Base-by-base conservation (phyloP, 1,284 basidiomycete species). In the Earliella scabrosa region DNA sequence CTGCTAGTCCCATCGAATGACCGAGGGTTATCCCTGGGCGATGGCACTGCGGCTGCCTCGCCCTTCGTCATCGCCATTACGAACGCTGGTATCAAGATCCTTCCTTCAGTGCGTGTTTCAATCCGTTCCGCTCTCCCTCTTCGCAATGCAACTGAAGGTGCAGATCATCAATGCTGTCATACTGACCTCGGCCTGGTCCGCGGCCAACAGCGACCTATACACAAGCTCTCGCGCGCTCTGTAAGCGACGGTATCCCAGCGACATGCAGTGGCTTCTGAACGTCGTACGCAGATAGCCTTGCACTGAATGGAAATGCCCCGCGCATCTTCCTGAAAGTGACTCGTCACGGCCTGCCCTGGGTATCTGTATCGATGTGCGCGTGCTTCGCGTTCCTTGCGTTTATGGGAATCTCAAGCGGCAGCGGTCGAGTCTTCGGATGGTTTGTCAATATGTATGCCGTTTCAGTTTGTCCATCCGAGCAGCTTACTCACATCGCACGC, bases 141-240 rank as follows among this genome's bases (percentile, higher is more conserved):
- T 31, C 13, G 14, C 8, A 26, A 45, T 26, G 9, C 5, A 23
- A 14, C n/a, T 36, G 20, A 39, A 57, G 21, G 36, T n/a, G 13
- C 35, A 87, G 86, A 75, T 95, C 63, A 93, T 95, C 74, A 97
- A 97, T 70, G 93, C 94, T 7, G 87, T 85, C 68, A 80, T 97
- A 27, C 74, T 96, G 52, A 90, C 88, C 26, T 92, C 92, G 1
- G 94, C 94, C 1, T 92, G 90, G 83, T 94, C 91, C 6, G 92
- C 94, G 4, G 92, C 90, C 2, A 90, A 87, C 35, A 90, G 88
- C 61, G 88, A 95, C 66, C 71, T 96, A 49, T 97, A 93, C 73
- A 88, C 87, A 2, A 86, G 86, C 51, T 92, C 89, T 20, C 85
- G 93, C 48, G 90, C 90, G 2, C 77, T 95, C 14, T 94, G 88